Base-by-base conservation (phyloP, 306 rosid genomes). In the Phaseolus lunatus region DNA sequence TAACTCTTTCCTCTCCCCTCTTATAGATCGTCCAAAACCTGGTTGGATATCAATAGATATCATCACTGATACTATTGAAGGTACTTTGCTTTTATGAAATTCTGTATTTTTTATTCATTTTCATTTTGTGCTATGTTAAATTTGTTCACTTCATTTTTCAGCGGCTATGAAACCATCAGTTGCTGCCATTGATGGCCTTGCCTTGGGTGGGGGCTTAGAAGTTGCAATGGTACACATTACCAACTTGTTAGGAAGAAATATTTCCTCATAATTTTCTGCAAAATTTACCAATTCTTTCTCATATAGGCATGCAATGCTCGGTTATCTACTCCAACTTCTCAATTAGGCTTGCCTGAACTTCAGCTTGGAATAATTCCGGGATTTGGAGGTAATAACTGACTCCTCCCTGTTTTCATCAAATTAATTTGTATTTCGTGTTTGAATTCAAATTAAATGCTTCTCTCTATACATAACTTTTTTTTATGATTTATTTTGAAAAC, bases 351-450 rank as follows among this genome's bases (percentile, higher is more conserved):
- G 84, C 99, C 99, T 58, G 99, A 96, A 78, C 97, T 96, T 78
- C 98, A 91, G 85, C 99, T 96, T 73, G 99, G 99, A 79, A 31
- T 96, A 76, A 85, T 96, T 87, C 99, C 99, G 67, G 98, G 99
- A 78, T 96, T 92, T 83, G 99, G 98, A 91, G 99, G 99, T 96
- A 84, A 20, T 31, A 67, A 49, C 12, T 49, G 18, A 58, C 18
- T 47, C 7, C 39, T 74, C 67, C 49, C 62, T 48, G 48, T 26
- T 54, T 75, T 50, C n/a, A n/a, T 29, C 45, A 48, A 70, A 14
- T 57, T 70, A 35, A 68, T 67, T 68, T 49, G 16, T 73, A 56
- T 33, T 56, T 66, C 29, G 19, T 45, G 65, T 67, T 11, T 33
- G 77, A 47, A 39, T 75, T 80, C 18, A 67, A 64, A 47, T 74